Evolutionary conservation across 768 basidiomycete genomes (phyloP), one percentile per base, ranked within the genome.

Genomic region (Termitomyces sp.): DNA sequence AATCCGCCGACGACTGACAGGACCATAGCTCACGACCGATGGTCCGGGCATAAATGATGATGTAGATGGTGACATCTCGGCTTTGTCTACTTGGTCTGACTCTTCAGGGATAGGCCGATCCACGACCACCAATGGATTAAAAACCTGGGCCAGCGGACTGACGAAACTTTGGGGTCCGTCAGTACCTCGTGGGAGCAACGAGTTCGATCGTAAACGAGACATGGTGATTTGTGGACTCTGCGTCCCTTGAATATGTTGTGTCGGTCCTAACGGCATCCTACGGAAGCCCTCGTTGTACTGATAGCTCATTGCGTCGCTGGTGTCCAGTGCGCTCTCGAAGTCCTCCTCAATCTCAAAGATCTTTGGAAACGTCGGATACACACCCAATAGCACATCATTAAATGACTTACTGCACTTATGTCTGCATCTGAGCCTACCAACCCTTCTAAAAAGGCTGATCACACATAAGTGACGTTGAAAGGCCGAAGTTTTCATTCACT

Each of bases 341-440:
- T 87, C 83, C 18, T 88, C 87, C 65, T 87, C 87, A 12, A 93
- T 77, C 61, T 92, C 88, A 64, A 94, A 94, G 20, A 94, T 83
- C 86, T 91, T 57, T 31, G 48, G 29, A 55, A 53, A 28, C 33
- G 16, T 16, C 8, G 12, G 33, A 26, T 26, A 7, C 46, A 10
- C 1, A 24, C 24, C 16, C 18, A 10, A 24, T 15, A 16, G 9
- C 20, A 8, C 9, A 15, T n/a, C 16, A 31, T 16, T 15, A n/a
- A 20, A 44, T 39, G 44, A 66, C 83, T 20, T 66, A 92, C 90
- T 7, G 84, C 81, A 62, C 88, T 86, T 56, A 94, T 93, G 64
- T 91, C 88, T 4, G 80, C 76, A 57, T 78, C 84, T 2, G 83
- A 77, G 2, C 92, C 90, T n/a, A 78, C 83, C 15, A 93, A 69